phyloP scores from a whole-genome alignment of 2,329 filamentous ascomycete genomes.

The Cladophialophora bantiana region DNA sequence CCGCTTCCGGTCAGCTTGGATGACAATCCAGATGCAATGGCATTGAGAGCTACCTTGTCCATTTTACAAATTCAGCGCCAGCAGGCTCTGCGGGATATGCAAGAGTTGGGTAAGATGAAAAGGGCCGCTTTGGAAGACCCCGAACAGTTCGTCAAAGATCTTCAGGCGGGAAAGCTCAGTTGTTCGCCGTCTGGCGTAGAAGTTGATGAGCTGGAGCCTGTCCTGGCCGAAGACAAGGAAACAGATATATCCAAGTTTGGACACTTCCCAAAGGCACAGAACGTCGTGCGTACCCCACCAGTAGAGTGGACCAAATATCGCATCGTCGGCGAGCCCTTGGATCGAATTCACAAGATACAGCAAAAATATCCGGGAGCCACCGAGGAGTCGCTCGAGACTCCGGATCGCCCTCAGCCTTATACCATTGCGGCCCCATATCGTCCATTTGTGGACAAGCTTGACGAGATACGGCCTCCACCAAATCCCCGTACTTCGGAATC shows the following conservation, averaged over 20 bases:
- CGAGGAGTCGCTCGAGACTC: conserved; percentile 40
- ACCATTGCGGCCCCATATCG: conserved; percentile 66
- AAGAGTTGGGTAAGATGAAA: conserved; percentile 72
- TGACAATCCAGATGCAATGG: conserved; percentile 83
- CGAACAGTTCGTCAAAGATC: conserved; percentile 72
- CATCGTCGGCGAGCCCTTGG: conserved; percentile 82
- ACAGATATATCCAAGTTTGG: conserved; percentile 60
- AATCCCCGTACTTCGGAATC: conserved; percentile 15
- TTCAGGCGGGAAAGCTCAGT: conserved; percentile 68
- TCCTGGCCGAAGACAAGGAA: conserved; percentile 43
- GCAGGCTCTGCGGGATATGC: conserved; percentile 78
- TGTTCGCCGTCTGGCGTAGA: conserved; percentile 42
- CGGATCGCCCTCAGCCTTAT: conserved; percentile 54
- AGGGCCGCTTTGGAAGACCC: conserved; percentile 74
- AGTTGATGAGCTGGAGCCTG: conserved; percentile 44
- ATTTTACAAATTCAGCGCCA: conserved; percentile 85
- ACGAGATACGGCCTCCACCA: conserved; percentile 31
- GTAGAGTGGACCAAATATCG: conserved; percentile 97
- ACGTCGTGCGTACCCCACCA: conserved; percentile 82
- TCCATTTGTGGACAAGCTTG: conserved; percentile 62
- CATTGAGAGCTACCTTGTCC: conserved; percentile 82
- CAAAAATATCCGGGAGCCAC: conserved; percentile 63
- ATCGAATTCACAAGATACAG: conserved; percentile 85
- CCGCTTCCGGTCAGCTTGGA: conserved; percentile 56
- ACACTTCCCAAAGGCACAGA: conserved; percentile 76